Evolutionary conservation across 1,284 basidiomycete genomes (phyloP), one percentile per base, ranked within the genome.

Genomic region (Malassezia nana): DNA sequence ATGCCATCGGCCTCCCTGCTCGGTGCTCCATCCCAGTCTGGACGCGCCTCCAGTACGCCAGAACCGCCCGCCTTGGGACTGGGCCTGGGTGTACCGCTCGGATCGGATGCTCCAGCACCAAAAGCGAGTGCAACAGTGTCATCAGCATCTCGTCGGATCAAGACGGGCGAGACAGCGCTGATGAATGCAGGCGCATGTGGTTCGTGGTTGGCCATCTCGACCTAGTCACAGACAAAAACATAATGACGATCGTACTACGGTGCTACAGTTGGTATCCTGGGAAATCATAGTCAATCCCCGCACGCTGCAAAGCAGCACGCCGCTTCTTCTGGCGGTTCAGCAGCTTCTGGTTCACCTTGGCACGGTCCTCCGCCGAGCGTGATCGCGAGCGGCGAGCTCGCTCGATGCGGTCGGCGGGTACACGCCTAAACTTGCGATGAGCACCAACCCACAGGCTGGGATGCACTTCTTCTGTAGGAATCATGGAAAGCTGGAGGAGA

Each of bases 371-470:
- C 48, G 81, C 80, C 1, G 86, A 88, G 58, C 90, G 83, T 8
- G 79, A 77, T 53, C 76, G 92, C 86, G 65, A 89, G 85, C 64
- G 82, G 79, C 29, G 82, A 77, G 60, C 87, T 79, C 61, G 50
- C 55, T 82, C 83, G 38, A 89, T 75, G 43, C 87, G 82, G 7
- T 82, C 84, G 13, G 75, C 77, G 0, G 92, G 90, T 3, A 95
- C 81, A 4, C 77, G 76, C 57, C 84, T 79, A 82, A 84, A 98
- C 76, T 88, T 91, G 64, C 85, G 81, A 76, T 95, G 92, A 20
- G 91, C 88, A n/a, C 94, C 92, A 13, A 92, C 79, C 94, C 94
- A 99, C 3, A 98, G 77, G 68, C 90, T 83, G 4, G 90, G 86
- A 75, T 98, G 91, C 0, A 96, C 82, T 62, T 92, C 77, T 28